Conservation (phyloP, 352 stramenopile species). For the Phytophthora colocasiae region DNA sequence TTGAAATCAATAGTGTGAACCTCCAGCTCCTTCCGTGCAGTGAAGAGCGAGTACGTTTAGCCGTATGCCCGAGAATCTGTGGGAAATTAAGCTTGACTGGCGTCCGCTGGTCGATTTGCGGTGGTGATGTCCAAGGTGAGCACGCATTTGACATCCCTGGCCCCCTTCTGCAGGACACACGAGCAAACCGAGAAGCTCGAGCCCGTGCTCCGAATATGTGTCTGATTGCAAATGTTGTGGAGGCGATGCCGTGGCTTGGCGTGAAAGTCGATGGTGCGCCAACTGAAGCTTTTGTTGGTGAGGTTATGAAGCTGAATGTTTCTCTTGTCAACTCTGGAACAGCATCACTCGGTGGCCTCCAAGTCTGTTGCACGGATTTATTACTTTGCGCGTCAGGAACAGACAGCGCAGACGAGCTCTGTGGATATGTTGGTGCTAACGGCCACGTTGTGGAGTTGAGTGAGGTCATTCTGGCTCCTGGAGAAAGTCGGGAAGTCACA, state of each 20-base stretch:
- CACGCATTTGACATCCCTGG: constrained; percentile 85
- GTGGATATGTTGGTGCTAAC: constrained; percentile 65
- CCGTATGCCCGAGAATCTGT: constrained; percentile 62
- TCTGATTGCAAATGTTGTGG: constrained; percentile 75
- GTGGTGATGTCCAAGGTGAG: constrained; percentile 80
- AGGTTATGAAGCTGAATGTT: constrained; percentile 67
- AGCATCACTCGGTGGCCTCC: constrained; percentile 54
- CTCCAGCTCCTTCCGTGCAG: constrained; percentile 79
- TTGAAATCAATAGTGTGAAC: constrained; percentile 75
- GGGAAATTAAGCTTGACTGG: constrained; percentile 72
- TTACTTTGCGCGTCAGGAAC: constrained; percentile 56
- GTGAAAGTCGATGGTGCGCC: constrained; percentile 60
- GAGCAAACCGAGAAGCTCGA: constrained; percentile 71
- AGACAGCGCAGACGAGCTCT: constrained; percentile 33
- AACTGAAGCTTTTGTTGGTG: constrained; percentile 61
- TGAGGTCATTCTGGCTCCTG: constrained; percentile 53
- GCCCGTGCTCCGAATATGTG: constrained; percentile 80
- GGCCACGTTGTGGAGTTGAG: constrained; percentile 73
- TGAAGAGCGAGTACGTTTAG: constrained; percentile 76
- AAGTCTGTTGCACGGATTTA: constrained; percentile 74
- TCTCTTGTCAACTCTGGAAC: constrained; percentile 66
- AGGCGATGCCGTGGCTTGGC: constrained; percentile 83
- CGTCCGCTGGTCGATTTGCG: constrained; percentile 86
- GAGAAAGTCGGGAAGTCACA: constrained; percentile 54
- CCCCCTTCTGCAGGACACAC: constrained; percentile 81